These are phyloP conservation scores for Apiospora marii DNA, from an alignment of 2,329 filamentous ascomycete species.

Conservation along the genomic window DNA sequence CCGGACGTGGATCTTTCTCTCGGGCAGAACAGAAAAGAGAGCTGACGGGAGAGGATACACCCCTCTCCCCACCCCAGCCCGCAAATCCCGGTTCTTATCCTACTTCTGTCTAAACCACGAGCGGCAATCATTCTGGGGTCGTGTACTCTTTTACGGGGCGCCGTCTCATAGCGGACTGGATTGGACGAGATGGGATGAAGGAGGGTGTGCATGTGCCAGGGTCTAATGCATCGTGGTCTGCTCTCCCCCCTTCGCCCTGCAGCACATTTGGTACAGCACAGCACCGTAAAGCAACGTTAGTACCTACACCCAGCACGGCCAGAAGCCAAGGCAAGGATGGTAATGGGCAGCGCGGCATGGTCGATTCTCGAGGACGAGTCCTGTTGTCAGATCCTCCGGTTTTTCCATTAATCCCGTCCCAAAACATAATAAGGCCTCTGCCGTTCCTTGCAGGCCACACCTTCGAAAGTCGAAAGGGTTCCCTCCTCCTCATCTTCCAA, in stretches of 20 bases:
- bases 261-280: slow-evolving; percentile 8
- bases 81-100: slow-evolving; percentile 5
- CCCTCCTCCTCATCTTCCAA: slow-evolving; percentile 7
- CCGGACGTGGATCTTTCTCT: neutral
- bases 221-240: slow-evolving; percentile 23
- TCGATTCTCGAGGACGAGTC: slow-evolving; percentile 12
- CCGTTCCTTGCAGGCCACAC: slow-evolving; percentile 28
- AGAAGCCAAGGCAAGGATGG: slow-evolving; percentile 13
- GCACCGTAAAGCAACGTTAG: neutral
- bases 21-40: neutral
- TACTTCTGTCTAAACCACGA: slow-evolving; percentile 23
- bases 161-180: slow-evolving; percentile 12
- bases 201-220: slow-evolving; percentile 23
- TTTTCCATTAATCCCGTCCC: slow-evolving; percentile 24
- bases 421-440: slow-evolving; percentile 27
- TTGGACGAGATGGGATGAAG: slow-evolving; percentile 15
- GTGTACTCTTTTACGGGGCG: slow-evolving; percentile 21
- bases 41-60: slow-evolving; percentile 1
- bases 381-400: slow-evolving; percentile 23
- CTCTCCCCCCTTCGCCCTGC: slow-evolving; percentile 14
- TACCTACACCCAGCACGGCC: slow-evolving; percentile 8
- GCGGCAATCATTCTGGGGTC: slow-evolving; percentile 23
- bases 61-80: slow-evolving; percentile 16
- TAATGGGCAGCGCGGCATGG: slow-evolving; percentile 15
- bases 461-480: slow-evolving; percentile 20